phyloP scores from a whole-genome alignment of 352 stramenopile species.

The Phytopythium montanum region DNA sequence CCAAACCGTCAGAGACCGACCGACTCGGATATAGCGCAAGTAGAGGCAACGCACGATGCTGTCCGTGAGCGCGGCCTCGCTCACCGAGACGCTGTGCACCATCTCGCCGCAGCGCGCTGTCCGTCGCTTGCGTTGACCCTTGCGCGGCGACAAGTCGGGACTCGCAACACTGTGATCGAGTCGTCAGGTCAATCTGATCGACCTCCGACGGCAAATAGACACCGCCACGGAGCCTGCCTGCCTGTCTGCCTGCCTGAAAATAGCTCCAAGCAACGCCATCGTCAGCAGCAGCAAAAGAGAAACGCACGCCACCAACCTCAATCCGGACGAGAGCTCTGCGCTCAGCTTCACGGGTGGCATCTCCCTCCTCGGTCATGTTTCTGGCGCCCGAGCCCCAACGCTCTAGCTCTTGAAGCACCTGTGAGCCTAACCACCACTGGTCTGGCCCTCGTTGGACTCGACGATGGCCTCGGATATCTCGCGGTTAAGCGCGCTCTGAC shows the following conservation, averaged over 20 bases:
- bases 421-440: background rate
- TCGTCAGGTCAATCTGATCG: background rate
- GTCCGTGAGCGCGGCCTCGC: slow-evolving; percentile 46
- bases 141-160: background rate
- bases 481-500: slow-evolving; percentile 45
- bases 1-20: background rate
- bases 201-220: background rate
- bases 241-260: background rate
- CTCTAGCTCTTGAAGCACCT: background rate
- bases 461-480: slow-evolving; percentile 37
- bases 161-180: background rate
- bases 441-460: background rate
- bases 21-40: background rate
- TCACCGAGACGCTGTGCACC: slow-evolving; percentile 54
- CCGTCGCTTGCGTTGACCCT: background rate
- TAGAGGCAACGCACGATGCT: slow-evolving; percentile 27
- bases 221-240: no score
- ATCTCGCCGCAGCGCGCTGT: slow-evolving; percentile 13
- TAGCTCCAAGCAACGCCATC: background rate
- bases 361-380: background rate
- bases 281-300: background rate
- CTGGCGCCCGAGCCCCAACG: background rate
- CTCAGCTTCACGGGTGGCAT: background rate
- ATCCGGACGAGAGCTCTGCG: background rate
- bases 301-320: background rate